phyloP scores from a whole-genome alignment of 2,329 filamentous ascomycete genomes.

The Dryadomyces sulphureus region DNA sequence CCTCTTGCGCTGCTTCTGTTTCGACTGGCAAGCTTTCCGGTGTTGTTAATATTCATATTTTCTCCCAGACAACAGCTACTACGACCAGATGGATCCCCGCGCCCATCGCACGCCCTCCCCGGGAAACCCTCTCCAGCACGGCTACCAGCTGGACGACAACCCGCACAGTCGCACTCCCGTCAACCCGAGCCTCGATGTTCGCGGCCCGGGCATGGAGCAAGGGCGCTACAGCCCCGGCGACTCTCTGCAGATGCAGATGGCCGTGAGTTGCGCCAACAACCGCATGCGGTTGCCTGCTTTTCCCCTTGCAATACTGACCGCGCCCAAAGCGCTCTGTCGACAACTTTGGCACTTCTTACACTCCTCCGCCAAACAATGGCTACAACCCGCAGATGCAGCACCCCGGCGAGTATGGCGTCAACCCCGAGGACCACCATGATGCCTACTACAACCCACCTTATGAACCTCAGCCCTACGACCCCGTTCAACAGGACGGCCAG shows the following conservation, averaged over 20 bases:
- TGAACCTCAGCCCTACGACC: constrained; percentile 57
- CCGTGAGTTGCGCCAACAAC: constrained; percentile 38
- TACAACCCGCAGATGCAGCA: constrained; percentile 33
- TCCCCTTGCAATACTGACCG: not conserved
- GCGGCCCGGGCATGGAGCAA: constrained; percentile 20
- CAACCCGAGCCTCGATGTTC: constrained; percentile 36
- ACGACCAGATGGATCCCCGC: constrained; percentile 41
- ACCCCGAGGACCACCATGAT: constrained; percentile 77
- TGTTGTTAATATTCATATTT: not conserved
- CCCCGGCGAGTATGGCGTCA: constrained; percentile 55
- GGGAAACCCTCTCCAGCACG: constrained; percentile 54
- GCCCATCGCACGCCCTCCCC: constrained; percentile 60
- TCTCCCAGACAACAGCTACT: constrained; percentile 41
- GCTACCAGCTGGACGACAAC: constrained; percentile 72
- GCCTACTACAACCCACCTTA: constrained; percentile 76
- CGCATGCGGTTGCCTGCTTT: not conserved
- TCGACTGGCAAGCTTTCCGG: not conserved
- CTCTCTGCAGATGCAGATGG: constrained; percentile 67
- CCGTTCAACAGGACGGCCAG: constrained; percentile 37
- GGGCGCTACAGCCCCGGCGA: constrained; percentile 52
- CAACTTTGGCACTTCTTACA: constrained; percentile 21
- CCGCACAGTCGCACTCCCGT: constrained; percentile 41
- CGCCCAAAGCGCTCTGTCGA: constrained; percentile 34
- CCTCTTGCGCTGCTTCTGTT: not conserved
- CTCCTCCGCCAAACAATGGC: constrained; percentile 6